A percentile compares a stretch with the other conserved stretches of the same genome.
Evolutionary conservation across 1,284 basidiomycete genomes (phyloP).

Genomic region (Afroboletus lepidellus): DNA sequence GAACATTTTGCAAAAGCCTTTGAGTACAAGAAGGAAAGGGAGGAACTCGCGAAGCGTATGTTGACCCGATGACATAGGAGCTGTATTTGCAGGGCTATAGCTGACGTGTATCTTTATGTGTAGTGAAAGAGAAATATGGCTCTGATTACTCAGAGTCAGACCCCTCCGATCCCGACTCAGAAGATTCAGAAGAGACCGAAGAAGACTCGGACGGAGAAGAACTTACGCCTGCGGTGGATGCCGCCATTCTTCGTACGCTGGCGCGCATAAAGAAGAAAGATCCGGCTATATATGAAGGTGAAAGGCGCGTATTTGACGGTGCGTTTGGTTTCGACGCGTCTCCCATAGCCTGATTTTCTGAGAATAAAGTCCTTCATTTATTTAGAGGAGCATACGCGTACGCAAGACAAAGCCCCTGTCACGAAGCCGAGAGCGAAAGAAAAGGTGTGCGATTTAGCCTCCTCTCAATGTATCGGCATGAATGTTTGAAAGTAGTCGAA

Average conservation of each 20-base stretch:
- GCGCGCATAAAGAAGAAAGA: constrained; percentile 85
- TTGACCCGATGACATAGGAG: constrained; percentile 12
- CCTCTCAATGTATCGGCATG: constrained; percentile 1
- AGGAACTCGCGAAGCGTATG: constrained; percentile 77
- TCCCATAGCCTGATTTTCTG: neutral
- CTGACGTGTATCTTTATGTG: neutral
- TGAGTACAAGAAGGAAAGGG: constrained; percentile 76
- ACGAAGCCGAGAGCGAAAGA: constrained; percentile 39
- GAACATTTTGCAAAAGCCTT: constrained; percentile 83
- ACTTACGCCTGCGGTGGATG: constrained; percentile 92
- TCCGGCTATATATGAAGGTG: constrained; percentile 77
- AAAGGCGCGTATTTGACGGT: constrained; percentile 77
- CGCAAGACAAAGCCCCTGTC: constrained; percentile 31
- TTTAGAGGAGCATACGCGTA: constrained; percentile 65
- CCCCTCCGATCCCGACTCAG: constrained; percentile 68
- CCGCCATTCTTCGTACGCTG: constrained; percentile 90
- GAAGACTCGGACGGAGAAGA: constrained; percentile 97
- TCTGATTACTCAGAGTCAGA: constrained; percentile 62
- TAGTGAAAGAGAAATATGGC: constrained; percentile 87
- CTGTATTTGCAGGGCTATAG: neutral
- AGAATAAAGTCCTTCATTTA: neutral
- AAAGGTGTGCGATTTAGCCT: constrained; percentile 40
- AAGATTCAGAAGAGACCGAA: constrained; percentile 76
- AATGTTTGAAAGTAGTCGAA: constrained; percentile 42
- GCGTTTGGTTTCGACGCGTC: constrained; percentile 21